A percentile compares a stretch with the other conserved stretches of the same genome.
phyloP scores from a whole-genome alignment of 2,329 filamentous ascomycete species.

The Aspergillus oerlinghausenensis region DNA sequence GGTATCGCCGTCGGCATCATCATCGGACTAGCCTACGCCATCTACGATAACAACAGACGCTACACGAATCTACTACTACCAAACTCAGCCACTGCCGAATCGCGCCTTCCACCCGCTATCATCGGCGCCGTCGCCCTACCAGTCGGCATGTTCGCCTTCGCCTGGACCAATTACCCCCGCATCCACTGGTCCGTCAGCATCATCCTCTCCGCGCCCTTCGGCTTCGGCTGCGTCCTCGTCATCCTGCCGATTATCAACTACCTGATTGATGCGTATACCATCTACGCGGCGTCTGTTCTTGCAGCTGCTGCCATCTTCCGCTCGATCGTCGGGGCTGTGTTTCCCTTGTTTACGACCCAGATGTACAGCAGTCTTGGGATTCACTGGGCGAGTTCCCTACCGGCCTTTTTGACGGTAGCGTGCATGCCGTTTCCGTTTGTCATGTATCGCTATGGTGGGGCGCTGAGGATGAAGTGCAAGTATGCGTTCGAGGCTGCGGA shows the following conservation, averaged over 20 bases:
- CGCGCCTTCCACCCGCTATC: background rate
- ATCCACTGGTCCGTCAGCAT: conserved; percentile 6
- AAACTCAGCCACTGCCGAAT: background rate
- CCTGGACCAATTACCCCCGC: conserved; percentile 10
- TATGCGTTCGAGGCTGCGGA: too few relatives aligned
- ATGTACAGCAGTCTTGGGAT: too few relatives aligned
- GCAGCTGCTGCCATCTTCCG: too few relatives aligned
- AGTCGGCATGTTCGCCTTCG: conserved; percentile 8
- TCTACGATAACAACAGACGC: background rate
- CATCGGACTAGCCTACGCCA: background rate
- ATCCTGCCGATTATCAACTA: background rate
- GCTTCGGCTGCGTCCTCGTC: background rate
- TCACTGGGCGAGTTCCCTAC: too few relatives aligned
- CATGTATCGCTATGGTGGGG: too few relatives aligned
- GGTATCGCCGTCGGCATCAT: conserved; percentile 41
- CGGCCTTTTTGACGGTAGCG: too few relatives aligned
- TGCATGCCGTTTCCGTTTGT: too few relatives aligned
- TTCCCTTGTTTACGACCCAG: too few relatives aligned
- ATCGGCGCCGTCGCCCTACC: conserved; percentile 3
- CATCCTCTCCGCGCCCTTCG: background rate
- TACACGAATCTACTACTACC: background rate
- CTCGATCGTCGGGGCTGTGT: too few relatives aligned
- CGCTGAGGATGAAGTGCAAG: too few relatives aligned
- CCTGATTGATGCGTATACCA: too few relatives aligned
- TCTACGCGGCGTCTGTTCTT: too few relatives aligned